A percentile compares a stretch with the other conserved stretches of the same genome.
Evolutionary conservation across 306 rosid genomes (phyloP).

Genomic region (apple (Malus domestica)): DNA sequence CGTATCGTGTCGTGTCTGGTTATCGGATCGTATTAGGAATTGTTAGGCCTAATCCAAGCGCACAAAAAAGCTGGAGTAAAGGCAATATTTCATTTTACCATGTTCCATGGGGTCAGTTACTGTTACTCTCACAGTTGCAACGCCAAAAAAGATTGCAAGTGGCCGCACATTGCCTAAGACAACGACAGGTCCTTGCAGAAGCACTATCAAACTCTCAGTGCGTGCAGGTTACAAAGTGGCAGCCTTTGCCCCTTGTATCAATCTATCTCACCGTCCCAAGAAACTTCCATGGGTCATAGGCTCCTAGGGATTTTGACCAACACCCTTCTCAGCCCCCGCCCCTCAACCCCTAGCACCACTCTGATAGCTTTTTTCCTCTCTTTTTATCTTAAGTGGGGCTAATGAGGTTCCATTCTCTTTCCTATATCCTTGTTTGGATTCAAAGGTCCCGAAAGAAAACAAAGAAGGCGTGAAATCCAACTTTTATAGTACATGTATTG

Average conservation of each 20-base stretch:
- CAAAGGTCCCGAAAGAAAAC: neutral
- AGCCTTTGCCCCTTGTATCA: neutral
- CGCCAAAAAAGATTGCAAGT: neutral
- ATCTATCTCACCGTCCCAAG: neutral
- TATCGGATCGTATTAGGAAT: no score
- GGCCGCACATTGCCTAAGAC: neutral
- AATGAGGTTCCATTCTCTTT: neutral
- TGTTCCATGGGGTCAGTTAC: neutral
- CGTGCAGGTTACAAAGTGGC: neutral
- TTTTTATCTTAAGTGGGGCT: neutral
- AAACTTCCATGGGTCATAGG: neutral
- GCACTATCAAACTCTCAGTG: neutral
- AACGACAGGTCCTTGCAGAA: neutral
- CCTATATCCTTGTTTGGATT: neutral
- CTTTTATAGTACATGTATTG: fast-evolving
- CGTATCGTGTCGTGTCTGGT: no score
- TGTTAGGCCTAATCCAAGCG: no score
- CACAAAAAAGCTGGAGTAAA: neutral
- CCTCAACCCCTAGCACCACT: neutral
- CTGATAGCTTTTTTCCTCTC: neutral
- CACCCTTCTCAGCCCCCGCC: neutral
- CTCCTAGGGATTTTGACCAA: neutral
- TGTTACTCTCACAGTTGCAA: neutral
- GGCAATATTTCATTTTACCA: neutral
- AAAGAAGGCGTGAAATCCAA: no score